Evolutionary conservation across 1,284 basidiomycete genomes (phyloP), one percentile per base, ranked within the genome.

Genomic region (Naganishia cerealis): DNA sequence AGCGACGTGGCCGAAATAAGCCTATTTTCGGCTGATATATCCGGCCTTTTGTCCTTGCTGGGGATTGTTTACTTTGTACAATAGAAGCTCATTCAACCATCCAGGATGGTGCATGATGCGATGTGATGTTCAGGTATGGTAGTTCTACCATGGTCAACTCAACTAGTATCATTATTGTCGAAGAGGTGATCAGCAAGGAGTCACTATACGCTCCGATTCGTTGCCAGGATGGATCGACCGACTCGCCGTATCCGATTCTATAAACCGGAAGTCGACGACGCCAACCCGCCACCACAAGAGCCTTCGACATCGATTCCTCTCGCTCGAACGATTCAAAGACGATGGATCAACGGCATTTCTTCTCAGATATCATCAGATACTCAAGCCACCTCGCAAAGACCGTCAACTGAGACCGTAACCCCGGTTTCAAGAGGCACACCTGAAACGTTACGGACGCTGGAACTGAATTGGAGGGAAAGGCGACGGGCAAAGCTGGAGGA

Each of bases 241-340:
- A 50, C 21, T 12, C 61, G 61, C n/a, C 61, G 61, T 63, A n/a
- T 63, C 12, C 61, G 61, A 29, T 63, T 63, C 38, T 53, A 63
- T 18, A 63, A 63, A 29, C 50, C 61, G 21, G n/a, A 50, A 50
- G 46, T n/a, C 13, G 29, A 7, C 38, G 50, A 54, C 18, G 29
- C 40, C 36, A 12, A 50, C n/a, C 24, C 39, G 21, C 59, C 29
- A 18, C 3, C 29, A 3, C 8, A 29, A 29, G 61, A 63, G n/a
- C 39, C 24, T 42, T 29, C 43, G 24, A 33, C n/a, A 59, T 16
- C 55, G 18, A 18, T 36, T 3, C 4, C 18, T 9, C 24, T 15
- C 13, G 12, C 21, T 26, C 26, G 10, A 16, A 39, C 50, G 21
- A 39, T 42, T 8, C n/a, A 38, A 57, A 36, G 36, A 40, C 55